These are phyloP conservation scores for Calonectria multiphialidica DNA, from an alignment of 2,329 filamentous ascomycete genomes.

Conservation along the genomic window DNA sequence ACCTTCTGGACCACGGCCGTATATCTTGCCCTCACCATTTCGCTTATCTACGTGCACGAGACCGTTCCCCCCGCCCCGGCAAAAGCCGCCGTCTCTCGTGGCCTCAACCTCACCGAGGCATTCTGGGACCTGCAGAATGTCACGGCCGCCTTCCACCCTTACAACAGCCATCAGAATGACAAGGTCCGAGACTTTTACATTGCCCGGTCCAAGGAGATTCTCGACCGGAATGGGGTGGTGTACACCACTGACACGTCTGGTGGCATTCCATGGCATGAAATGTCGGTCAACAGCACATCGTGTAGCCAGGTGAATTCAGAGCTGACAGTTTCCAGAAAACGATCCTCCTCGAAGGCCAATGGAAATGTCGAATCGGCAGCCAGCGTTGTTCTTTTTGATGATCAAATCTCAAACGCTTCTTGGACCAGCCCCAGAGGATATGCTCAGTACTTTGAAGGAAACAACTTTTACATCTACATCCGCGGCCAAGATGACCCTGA, in stretches of 20 bases:
- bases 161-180: slow-evolving; percentile 88
- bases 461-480: slow-evolving; percentile 92
- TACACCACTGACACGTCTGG: slow-evolving; percentile 57
- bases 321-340: background rate
- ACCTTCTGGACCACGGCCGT: slow-evolving; percentile 81
- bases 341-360: background rate
- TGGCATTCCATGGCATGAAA: slow-evolving; percentile 45
- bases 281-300: slow-evolving; percentile 31
- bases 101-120: slow-evolving; percentile 85
- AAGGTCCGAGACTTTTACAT: slow-evolving; percentile 83
- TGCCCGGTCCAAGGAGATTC: slow-evolving; percentile 75
- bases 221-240: slow-evolving; percentile 69
- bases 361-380: background rate
- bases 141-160: slow-evolving; percentile 84
- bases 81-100: slow-evolving; percentile 61
- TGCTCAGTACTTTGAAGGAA: slow-evolving; percentile 89
- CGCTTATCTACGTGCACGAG: slow-evolving; percentile 80
- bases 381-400: slow-evolving; percentile 79
- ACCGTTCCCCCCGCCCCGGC: slow-evolving; percentile 76
- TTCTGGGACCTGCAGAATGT: slow-evolving; percentile 87
- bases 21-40: slow-evolving; percentile 83
- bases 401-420: slow-evolving; percentile 83
- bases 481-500: slow-evolving; percentile 81
- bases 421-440: slow-evolving; percentile 54
- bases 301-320: background rate